Conservation (phyloP, 768 basidiomycete genomes). For the Suillus sp. region DNA sequence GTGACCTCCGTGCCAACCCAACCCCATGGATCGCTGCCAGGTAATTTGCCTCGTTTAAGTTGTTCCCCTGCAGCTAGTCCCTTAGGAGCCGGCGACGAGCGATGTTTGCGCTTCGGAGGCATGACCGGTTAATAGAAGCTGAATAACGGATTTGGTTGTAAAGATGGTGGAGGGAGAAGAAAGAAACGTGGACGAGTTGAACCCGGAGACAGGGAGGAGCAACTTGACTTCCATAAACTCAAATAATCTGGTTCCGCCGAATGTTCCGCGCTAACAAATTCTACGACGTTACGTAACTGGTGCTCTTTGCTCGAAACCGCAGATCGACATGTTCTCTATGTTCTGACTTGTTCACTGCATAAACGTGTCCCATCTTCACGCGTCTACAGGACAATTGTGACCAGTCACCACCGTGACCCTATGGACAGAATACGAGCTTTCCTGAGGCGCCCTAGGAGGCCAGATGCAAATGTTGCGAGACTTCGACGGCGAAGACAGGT, state of each 20-base stretch:
- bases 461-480: slow-evolving; percentile 40
- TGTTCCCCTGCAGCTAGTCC: slow-evolving; percentile 65
- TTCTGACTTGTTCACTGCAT: neutral
- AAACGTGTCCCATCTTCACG: neutral
- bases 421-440: slow-evolving; percentile 28
- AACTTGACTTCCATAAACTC: slow-evolving; percentile 7
- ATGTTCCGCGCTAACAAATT: neutral
- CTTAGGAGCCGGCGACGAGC: slow-evolving; percentile 44
- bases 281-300: slow-evolving; percentile 2
- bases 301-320: neutral
- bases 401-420: neutral
- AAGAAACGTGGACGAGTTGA: slow-evolving; percentile 10
- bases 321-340: slow-evolving; percentile 2
- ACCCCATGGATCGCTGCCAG: slow-evolving; percentile 62
- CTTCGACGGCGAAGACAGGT: slow-evolving; percentile 48
- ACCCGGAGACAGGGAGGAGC: slow-evolving; percentile 6
- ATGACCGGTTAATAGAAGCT: slow-evolving; percentile 32
- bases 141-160: neutral
- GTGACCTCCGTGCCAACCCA: slow-evolving; percentile 77
- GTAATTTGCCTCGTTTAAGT: slow-evolving; percentile 57
- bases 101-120: slow-evolving; percentile 62
- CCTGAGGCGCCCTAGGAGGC: slow-evolving; percentile 22
- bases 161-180: slow-evolving; percentile 2
- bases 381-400: neutral
- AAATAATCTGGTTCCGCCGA: slow-evolving; percentile 8